Evolutionary conservation across 2,329 filamentous ascomycete species (phyloP), one percentile per base, ranked within the genome.

Genomic region (Talaromyces atroroseus): DNA sequence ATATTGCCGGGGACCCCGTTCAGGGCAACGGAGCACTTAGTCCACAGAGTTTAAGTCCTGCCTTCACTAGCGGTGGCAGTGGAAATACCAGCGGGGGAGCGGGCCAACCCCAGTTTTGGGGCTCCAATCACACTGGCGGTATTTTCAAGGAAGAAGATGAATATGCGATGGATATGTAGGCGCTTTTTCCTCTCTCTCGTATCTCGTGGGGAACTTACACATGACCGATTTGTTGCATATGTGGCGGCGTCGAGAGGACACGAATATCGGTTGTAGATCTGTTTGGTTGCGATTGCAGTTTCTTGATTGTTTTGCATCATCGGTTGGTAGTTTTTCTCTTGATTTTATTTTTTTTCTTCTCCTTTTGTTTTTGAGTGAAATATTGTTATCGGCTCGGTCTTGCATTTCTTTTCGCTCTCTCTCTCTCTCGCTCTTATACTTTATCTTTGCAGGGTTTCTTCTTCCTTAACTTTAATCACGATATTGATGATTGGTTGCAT

Each of bases 71-170:
- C 67, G 87, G 88, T 53, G 85, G 81, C 59, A 89, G 84, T 67
- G 86, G 86, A 55, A 76, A 75, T 61, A 77, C 76, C 63, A 77
- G 75, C 56, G 74, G 71, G 26, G 70, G 66, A 45, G 63, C 67
- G n/a, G 67, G 69, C 7, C 79, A 82, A 61, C 75, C 79, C 49
- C 78, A 81, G 60, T 81, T 77, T 68, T 83, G 78, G 79, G 76
- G 71, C 59, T 74, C 72, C 23, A 75, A 75, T 18, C 74, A 77
- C 58, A 82, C 85, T 46, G 80, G 79, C 23, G 78, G 89, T 67
- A 86, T 87, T 69, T 90, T 96, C 76, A 96, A 96, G 73, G 92
- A 96, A 71, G 92, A 96, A 74, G 92, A 96, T 64, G 92, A 96
- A 74, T 95, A 89, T 67, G 85, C 84, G 67, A 95, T 95, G 89